These are phyloP conservation scores for Phialemonium atrogriseum DNA, from an alignment of 2,329 filamentous ascomycete genomes.

Conservation along the genomic window DNA sequence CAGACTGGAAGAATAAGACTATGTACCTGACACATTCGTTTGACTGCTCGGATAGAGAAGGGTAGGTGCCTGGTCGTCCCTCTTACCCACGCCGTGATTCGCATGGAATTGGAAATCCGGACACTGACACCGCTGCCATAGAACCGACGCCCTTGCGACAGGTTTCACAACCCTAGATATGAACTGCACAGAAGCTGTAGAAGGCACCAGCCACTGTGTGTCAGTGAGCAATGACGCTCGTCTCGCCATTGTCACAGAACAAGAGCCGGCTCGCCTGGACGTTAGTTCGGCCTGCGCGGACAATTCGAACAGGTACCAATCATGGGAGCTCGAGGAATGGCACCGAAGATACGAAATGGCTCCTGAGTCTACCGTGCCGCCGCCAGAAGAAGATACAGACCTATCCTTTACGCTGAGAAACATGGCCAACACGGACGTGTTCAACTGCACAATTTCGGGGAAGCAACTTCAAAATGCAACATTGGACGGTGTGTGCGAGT, in stretches of 20 bases:
- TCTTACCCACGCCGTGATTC: background rate
- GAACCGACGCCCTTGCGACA: conserved; percentile 19
- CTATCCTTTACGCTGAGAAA: conserved; percentile 22
- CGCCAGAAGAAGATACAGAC: conserved; percentile 16
- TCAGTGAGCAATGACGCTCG: conserved; percentile 10
- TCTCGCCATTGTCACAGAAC: conserved; percentile 14
- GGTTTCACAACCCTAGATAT: conserved; percentile 19
- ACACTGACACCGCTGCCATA: conserved; percentile 4
- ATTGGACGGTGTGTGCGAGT: conserved; percentile 18
- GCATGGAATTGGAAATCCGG: conserved; percentile 1
- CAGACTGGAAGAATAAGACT: conserved; percentile 23
- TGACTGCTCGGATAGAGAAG: conserved; percentile 19
- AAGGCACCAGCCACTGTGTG: conserved; percentile 15
- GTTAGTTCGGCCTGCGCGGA: conserved; percentile 14
- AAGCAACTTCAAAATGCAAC: conserved; percentile 11
- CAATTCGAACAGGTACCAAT: conserved; percentile 18
- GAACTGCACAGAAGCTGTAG: conserved; percentile 17
- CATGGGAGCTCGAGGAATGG: conserved; percentile 25
- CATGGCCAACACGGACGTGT: conserved; percentile 16
- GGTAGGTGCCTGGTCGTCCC: conserved; percentile 6
- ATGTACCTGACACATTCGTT: conserved; percentile 26
- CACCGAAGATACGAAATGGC: conserved; percentile 16
- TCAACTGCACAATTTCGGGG: conserved; percentile 16
- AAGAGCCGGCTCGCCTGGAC: conserved; percentile 7
- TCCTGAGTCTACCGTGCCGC: conserved; percentile 12